A percentile compares a stretch with the other conserved stretches of the same genome.
phyloP scores from a whole-genome alignment of 352 stramenopile species.

The Globisporangium acanthophoron region DNA sequence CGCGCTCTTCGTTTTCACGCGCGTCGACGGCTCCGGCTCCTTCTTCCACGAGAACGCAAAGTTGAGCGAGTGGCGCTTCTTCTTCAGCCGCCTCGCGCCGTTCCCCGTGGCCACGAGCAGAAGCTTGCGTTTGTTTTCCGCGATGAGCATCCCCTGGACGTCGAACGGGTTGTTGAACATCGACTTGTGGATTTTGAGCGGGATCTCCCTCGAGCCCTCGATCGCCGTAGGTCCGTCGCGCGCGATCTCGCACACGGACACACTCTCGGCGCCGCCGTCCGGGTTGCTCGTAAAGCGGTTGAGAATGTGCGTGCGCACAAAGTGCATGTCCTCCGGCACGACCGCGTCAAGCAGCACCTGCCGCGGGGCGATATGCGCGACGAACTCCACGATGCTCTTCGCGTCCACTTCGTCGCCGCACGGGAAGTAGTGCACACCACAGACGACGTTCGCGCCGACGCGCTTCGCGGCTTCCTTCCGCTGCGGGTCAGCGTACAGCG shows the following conservation, averaged over 20 bases:
- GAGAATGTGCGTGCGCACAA: slow-evolving; percentile 58
- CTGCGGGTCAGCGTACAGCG: slow-evolving; percentile 70
- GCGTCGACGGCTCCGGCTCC: slow-evolving; percentile 44
- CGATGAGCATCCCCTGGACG: slow-evolving; percentile 72
- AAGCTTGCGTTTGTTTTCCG: slow-evolving; percentile 76
- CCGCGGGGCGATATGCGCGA: slow-evolving; percentile 40
- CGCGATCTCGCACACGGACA: slow-evolving; percentile 16
- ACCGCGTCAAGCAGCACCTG: slow-evolving; percentile 69
- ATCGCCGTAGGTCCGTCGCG: slow-evolving; percentile 26
- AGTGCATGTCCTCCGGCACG: slow-evolving; percentile 50
- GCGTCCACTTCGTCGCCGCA: slow-evolving; percentile 81
- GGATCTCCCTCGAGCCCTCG: slow-evolving; percentile 44
- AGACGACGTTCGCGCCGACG: slow-evolving; percentile 59
- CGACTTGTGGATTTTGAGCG: slow-evolving; percentile 78
- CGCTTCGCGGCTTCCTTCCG: slow-evolving; percentile 66
- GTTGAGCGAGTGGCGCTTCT: slow-evolving; percentile 78
- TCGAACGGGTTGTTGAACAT: slow-evolving; percentile 80
- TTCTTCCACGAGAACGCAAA: slow-evolving; percentile 86
- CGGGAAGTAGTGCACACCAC: slow-evolving; percentile 81
- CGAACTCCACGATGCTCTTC: slow-evolving; percentile 80
- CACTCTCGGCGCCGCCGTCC: slow-evolving; percentile 14
- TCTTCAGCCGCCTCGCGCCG: slow-evolving; percentile 70
- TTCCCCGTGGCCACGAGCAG: slow-evolving; percentile 66
- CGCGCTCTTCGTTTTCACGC: slow-evolving; percentile 70
- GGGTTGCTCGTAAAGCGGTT: slow-evolving; percentile 27